Percentiles rank a stretch among this genome's conserved stretches.
phyloP scores from a whole-genome alignment of 202 grass and related monocot genomes.

The Schoenoplectus tabernaemontani region DNA sequence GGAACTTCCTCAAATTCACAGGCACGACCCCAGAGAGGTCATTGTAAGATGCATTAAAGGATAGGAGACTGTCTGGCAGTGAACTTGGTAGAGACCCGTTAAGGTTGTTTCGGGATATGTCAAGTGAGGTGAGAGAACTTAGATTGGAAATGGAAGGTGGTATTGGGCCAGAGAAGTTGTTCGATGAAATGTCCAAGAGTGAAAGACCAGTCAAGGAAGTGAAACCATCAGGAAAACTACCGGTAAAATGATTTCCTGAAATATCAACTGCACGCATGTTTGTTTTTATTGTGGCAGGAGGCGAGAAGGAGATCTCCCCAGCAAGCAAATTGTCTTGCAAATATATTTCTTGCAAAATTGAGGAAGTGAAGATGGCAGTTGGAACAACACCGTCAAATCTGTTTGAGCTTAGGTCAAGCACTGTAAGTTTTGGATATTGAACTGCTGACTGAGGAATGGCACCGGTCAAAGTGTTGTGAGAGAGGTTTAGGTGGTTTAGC shows the following conservation, averaged over 20 bases:
- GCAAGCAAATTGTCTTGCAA: constrained; percentile 63
- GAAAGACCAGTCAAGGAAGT: constrained; percentile 52
- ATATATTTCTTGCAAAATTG: constrained; percentile 71
- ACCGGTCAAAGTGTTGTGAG: constrained; percentile 52
- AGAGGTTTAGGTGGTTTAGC: constrained; percentile 83
- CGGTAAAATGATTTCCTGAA: constrained; percentile 76
- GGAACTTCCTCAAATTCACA: constrained; percentile 81
- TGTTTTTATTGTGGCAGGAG: constrained; percentile 44
- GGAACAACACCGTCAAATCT: constrained; percentile 60
- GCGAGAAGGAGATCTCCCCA: constrained; percentile 50
- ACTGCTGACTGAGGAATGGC: constrained; percentile 55
- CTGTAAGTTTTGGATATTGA: constrained; percentile 75
- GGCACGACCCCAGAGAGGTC: constrained; percentile 87
- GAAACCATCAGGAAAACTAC: constrained; percentile 70
- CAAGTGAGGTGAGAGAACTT: constrained; percentile 51
- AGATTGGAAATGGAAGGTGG: constrained; percentile 55
- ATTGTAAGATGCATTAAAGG: constrained; percentile 88
- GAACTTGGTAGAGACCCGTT: constrained; percentile 54
- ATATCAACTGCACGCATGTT: constrained; percentile 69
- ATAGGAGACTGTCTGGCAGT: constrained; percentile 52
- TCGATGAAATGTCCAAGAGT: constrained; percentile 73
- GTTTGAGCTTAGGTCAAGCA: constrained; percentile 84
- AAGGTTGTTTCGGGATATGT: constrained; percentile 76
- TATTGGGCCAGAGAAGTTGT: constrained; percentile 74
- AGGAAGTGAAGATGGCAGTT: constrained; percentile 47